These are phyloP conservation scores for Teratosphaeria gauchensis DNA, from an alignment of 2,329 filamentous ascomycete genomes.

Conservation along the genomic window DNA sequence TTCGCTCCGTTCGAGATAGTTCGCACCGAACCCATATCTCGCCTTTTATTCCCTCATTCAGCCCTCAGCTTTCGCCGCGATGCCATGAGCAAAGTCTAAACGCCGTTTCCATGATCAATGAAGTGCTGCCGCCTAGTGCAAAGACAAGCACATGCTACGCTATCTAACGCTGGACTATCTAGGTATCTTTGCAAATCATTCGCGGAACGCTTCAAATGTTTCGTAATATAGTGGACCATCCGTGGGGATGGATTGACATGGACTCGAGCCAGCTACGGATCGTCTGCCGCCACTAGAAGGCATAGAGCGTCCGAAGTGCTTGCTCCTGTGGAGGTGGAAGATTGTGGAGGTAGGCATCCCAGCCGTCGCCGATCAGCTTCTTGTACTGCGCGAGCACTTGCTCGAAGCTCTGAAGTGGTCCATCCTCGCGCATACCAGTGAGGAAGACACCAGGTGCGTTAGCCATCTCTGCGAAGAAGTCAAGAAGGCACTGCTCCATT, in stretches of 20 bases:
- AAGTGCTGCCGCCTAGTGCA: constrained; percentile 26
- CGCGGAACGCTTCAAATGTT: not conserved
- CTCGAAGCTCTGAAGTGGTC: constrained; percentile 61
- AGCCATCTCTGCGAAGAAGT: constrained; percentile 79
- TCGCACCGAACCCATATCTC: too few relatives aligned
- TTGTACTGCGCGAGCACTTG: constrained; percentile 47
- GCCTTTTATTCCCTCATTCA: not conserved
- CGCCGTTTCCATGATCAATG: constrained; percentile 1
- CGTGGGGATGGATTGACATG: not conserved
- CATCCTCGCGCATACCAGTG: constrained; percentile 52
- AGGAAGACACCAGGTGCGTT: constrained; percentile 50
- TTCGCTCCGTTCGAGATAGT: not conserved
- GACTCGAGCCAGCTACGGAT: not conserved
- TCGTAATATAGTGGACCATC: constrained; percentile 1
- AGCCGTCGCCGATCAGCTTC: constrained; percentile 42
- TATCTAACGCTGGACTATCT: constrained; percentile 22
- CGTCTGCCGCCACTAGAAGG: constrained; percentile 22
- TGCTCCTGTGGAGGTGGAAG: constrained; percentile 36
- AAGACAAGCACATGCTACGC: constrained; percentile 25
- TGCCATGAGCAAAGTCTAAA: not conserved
- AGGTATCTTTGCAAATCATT: constrained; percentile 9
- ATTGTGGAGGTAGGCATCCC: constrained; percentile 41
- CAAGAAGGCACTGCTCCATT: constrained; percentile 74
- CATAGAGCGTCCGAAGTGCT: constrained; percentile 35
- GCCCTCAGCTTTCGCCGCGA: not conserved